Conservation (phyloP, 139 green algal genomes). For the Chlamydomonas applanata region DNA sequence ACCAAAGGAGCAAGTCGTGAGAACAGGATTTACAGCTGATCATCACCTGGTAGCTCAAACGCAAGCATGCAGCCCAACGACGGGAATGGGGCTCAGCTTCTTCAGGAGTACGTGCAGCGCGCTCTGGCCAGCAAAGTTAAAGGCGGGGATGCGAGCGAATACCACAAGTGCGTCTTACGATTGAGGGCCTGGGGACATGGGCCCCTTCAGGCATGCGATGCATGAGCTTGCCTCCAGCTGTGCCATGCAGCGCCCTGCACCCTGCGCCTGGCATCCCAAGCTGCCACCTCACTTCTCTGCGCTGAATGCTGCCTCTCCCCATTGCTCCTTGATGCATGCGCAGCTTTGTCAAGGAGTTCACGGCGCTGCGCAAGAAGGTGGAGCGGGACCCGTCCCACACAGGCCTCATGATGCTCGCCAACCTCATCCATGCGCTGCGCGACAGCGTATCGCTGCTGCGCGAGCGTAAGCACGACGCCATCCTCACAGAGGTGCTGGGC, state of each 20-base stretch:
- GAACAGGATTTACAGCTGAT: no score
- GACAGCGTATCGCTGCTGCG: slow-evolving; percentile 35
- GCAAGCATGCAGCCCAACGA: no score
- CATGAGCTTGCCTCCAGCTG: no score
- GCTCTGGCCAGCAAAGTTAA: slow-evolving; percentile 29
- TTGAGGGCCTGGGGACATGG: background rate
- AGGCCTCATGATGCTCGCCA: slow-evolving; percentile 27
- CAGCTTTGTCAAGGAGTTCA: slow-evolving; percentile 42
- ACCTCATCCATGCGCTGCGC: slow-evolving; percentile 39
- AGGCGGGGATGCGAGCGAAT: slow-evolving; percentile 24
- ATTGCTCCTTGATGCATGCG: no score
- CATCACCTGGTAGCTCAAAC: no score
- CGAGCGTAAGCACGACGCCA: slow-evolving; percentile 46
- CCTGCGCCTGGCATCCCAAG: background rate
- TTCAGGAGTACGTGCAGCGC: slow-evolving; percentile 23
- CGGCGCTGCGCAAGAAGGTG: slow-evolving; percentile 18
- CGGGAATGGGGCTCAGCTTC: background rate
- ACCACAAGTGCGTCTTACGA: slow-evolving; percentile 33
- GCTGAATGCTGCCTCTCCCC: no score
- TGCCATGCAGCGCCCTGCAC: background rate
- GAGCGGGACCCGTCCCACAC: slow-evolving; percentile 18
- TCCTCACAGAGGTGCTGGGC: slow-evolving; percentile 53
- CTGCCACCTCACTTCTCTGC: no score
- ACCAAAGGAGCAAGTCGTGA: no score
- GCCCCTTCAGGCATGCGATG: no score